phyloP scores from a whole-genome alignment of 768 basidiomycete species.

The Collybiopsis luxurians region DNA sequence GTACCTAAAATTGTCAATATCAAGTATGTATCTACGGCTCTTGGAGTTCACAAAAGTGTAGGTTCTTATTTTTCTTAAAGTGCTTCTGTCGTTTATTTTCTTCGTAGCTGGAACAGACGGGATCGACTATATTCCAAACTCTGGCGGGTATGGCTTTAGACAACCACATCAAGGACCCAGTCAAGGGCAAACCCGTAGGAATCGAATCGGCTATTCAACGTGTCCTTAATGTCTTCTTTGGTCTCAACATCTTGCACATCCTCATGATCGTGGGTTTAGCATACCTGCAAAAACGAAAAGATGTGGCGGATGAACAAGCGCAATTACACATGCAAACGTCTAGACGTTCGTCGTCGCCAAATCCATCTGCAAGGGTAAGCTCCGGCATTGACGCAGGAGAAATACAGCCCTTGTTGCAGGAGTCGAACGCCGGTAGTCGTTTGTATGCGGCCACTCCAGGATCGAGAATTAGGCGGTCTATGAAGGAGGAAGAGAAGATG shows the following conservation, averaged over 20 bases:
- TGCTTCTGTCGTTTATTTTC: neutral
- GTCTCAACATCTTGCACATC: slow-evolving; percentile 57
- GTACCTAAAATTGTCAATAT: slow-evolving; percentile 69
- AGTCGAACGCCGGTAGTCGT: slow-evolving; percentile 9
- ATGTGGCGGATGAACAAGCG: slow-evolving; percentile 17
- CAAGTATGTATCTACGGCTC: slow-evolving; percentile 74
- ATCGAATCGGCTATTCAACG: slow-evolving; percentile 41
- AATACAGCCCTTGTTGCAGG: slow-evolving; percentile 11
- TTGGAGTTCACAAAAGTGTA: slow-evolving; percentile 79
- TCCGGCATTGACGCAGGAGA: slow-evolving; percentile 1
- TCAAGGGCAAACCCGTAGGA: slow-evolving; percentile 15
- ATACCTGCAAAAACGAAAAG: slow-evolving; percentile 43
- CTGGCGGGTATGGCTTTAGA: slow-evolving; percentile 71
- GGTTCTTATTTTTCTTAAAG: slow-evolving; percentile 16
- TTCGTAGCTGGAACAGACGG: slow-evolving; percentile 67
- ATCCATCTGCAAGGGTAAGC: neutral
- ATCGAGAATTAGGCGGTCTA: slow-evolving; percentile 18
- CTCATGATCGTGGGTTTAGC: slow-evolving; percentile 47
- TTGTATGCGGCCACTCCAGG: slow-evolving; percentile 14
- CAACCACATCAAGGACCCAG: slow-evolving; percentile 27
- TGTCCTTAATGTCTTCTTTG: slow-evolving; percentile 55
- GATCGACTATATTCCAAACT: slow-evolving; percentile 70
- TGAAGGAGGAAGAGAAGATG: slow-evolving; percentile 12
- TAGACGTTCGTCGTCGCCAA: slow-evolving; percentile 2
- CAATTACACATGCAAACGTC: slow-evolving; percentile 9